Evolutionary conservation across 75 land plant species (phyloP), one percentile per base, ranked within the genome.

Genomic region (Pseudotsuga menziesii): DNA sequence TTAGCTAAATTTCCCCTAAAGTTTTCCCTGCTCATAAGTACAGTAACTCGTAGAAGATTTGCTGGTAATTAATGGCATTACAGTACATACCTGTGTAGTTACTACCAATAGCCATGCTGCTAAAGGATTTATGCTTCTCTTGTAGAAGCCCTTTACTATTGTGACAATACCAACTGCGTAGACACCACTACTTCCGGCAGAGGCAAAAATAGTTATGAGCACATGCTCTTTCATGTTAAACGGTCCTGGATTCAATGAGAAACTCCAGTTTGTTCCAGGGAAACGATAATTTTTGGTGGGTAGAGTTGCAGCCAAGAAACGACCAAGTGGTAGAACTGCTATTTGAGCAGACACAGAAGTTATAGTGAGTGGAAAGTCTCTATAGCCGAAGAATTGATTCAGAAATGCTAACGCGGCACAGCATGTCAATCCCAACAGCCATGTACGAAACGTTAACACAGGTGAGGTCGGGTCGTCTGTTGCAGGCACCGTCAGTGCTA

Each of bases 211-310:
- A n/a, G n/a, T n/a, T n/a, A n/a, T n/a, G n/a, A n/a, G n/a, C n/a
- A n/a, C n/a, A n/a, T n/a, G n/a, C n/a, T n/a, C n/a, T n/a, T n/a
- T n/a, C n/a, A n/a, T n/a, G n/a, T n/a, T n/a, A n/a, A n/a, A n/a
- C n/a, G n/a, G n/a, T n/a, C n/a, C n/a, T n/a, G n/a, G n/a, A n/a
- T 83, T 83, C 79, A 83, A 77, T 20, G 84, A 19, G 59, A 84
- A 83, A 8, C 58, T 22, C 79, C 78, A 83, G 20, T 59, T 82
- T 0, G 85, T 83, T 23, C 69, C 69, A 4, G 83, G 85, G 0
- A 84, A 56, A n/a, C 77, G 56, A n/a, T 23, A 57, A 14, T n/a
- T 64, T 29, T 23, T 83, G 2, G 77, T 82, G 2, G 86, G 85
- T n/a, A 84, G 56, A 1, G 54, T 78, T 20, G 85, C 77, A 48